Evolutionary conservation across 2,329 filamentous ascomycete genomes (phyloP), one percentile per base, ranked within the genome.

Genomic region (Nigrograna mackinnonii): DNA sequence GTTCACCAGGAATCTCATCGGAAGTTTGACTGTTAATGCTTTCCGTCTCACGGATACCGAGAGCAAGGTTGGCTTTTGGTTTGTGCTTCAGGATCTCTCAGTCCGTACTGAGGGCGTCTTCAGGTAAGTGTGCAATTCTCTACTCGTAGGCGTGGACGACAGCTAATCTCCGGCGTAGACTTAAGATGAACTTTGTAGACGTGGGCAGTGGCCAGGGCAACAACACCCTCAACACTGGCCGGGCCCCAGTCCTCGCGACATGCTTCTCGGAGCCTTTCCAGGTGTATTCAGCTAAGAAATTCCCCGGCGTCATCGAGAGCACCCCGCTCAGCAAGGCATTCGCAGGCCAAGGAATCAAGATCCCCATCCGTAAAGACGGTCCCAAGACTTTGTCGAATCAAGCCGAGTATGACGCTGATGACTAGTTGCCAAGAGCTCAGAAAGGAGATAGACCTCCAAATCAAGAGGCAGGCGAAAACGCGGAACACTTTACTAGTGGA

Each of bases 261-360:
- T 86, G 84, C 57, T 97, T 92, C 70, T 95, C 89, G 35, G 87
- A 95, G 4, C 79, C 84, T 3, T 97, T 99, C 75, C 89, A 90
- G 40, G 94, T 99, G 21, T 97, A 87, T 71, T 95, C 89, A 2
- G 94, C 94, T 35, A 99, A 99, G 79, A 96, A 96, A 62, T 99
- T 99, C 69, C 94, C 94, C 0, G 94, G 94, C 30, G 94, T 99
- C 1, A 96, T 95, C 44, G 92, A 97, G 66, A 95, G 88, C 67
- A 99, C 94, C 0, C 72, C 84, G 4, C 74, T 97, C 14, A 96
- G 91, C 78, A 96, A 95, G 69, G 89, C 84, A 48, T 97, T 99
- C 71, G 92, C 94, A 3, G 79, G 82, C 2, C 94, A 99, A 62
- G 94, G 94, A 18, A 95, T 96, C 71, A 96, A 96, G 71, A 96